Conservation (phyloP, 306 rosid genomes). For the Psophocarpus tetragonolobus region DNA sequence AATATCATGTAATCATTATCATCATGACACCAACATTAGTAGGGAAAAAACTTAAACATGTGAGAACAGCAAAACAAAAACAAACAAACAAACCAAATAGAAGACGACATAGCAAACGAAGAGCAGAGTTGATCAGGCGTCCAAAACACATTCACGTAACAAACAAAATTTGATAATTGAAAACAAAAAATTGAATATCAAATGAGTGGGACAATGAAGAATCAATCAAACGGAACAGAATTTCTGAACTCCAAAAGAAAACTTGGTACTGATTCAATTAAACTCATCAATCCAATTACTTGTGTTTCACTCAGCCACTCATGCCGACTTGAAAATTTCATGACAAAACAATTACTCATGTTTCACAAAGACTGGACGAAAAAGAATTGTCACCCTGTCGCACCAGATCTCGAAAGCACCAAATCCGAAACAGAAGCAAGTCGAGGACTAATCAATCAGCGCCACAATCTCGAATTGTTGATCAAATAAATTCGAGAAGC, state of each 20-base stretch:
- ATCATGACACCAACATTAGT: not conserved
- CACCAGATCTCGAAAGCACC: constrained; percentile 35
- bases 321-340: not conserved
- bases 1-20: not conserved
- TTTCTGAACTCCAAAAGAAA: no score
- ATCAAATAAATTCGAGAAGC: constrained; percentile 37
- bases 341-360: not conserved
- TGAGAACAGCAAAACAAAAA: not conserved
- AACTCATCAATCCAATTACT: constrained; percentile 6
- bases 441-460: not conserved
- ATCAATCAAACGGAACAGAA: constrained; percentile 7
- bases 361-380: not conserved
- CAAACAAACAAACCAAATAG: not conserved
- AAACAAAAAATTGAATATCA: constrained; percentile 20
- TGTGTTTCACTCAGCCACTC: not conserved
- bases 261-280: constrained; percentile 10
- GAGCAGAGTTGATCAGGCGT: not conserved
- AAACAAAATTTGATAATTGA: constrained; percentile 4
- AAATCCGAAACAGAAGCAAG: constrained; percentile 19
- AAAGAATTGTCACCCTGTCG: not conserved
- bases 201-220: constrained; percentile 24
- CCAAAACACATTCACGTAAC: constrained; percentile 1
- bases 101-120: not conserved
- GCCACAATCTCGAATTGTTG: not conserved
- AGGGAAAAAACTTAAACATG: not conserved